Conservation (phyloP, 192 early-diverging fungal species). For the Chytriomyces sp. region DNA sequence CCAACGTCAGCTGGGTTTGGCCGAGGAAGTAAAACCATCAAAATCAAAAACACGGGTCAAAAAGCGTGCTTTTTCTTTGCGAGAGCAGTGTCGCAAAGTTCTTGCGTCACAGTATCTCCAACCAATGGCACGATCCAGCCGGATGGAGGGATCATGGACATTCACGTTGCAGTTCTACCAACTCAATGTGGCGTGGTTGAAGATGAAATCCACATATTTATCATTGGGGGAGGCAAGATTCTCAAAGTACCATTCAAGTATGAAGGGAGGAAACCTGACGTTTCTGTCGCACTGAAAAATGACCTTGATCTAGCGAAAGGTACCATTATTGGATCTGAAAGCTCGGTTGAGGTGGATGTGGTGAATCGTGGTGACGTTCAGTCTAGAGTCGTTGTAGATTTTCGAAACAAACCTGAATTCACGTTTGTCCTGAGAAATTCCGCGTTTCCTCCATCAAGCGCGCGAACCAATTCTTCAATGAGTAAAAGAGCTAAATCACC, state of each 20-base stretch:
- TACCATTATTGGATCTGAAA: constrained; percentile 49
- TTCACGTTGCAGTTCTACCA: constrained; percentile 41
- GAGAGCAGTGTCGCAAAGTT: constrained; percentile 7
- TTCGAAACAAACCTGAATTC: constrained; percentile 49
- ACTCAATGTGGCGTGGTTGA: constrained; percentile 40
- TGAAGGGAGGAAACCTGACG: constrained; percentile 41
- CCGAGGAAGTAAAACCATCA: constrained; percentile 28
- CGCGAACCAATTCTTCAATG: constrained; percentile 22
- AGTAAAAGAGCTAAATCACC: constrained; percentile 22
- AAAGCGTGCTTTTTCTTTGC: constrained; percentile 47
- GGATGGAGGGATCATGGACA: constrained; percentile 31
- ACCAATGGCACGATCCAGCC: constrained; percentile 39
- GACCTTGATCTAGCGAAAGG: constrained; percentile 33
- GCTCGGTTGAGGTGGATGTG: constrained; percentile 16
- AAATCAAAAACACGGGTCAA: constrained; percentile 50
- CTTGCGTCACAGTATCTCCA: constrained; percentile 34
- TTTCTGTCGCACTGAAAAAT: constrained; percentile 25
- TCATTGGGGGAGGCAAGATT: constrained; percentile 45
- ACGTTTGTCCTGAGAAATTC: constrained; percentile 7
- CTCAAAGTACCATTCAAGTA: constrained; percentile 53
- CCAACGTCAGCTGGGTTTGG: not conserved
- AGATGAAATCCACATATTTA: constrained; percentile 43
- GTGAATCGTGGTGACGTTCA: constrained; percentile 41
- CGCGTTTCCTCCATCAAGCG: constrained; percentile 10
- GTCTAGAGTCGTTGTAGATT: constrained; percentile 48